These are phyloP conservation scores for Suhomyces atakaporum DNA, from an alignment of 1,139 yeast species.

Conservation along the genomic window DNA sequence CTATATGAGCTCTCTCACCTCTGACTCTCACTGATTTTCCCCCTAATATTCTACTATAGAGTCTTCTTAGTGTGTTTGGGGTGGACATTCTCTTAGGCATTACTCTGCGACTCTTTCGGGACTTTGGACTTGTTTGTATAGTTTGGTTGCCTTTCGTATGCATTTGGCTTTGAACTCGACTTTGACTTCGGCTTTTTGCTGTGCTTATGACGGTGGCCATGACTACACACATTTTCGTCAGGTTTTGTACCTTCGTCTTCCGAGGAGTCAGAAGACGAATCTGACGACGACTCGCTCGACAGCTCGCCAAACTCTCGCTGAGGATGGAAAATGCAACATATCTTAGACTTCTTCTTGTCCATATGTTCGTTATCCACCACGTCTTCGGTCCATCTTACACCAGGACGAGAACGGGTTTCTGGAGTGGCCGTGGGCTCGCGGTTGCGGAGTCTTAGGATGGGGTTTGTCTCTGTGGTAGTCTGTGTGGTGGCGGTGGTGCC, in stretches of 20 bases:
- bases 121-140: conserved; percentile 39
- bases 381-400: conserved; percentile 81
- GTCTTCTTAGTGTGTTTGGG: no score
- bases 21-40: no score
- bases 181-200: conserved; percentile 18
- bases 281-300: conserved; percentile 31
- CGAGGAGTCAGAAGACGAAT: conserved; percentile 37
- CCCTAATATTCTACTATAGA: background rate
- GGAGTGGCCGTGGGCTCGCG: background rate
- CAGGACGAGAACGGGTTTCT: conserved; percentile 28
- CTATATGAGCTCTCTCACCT: background rate
- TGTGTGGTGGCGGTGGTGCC: conserved; percentile 8
- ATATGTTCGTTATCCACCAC: conserved; percentile 87
- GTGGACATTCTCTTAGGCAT: no score
- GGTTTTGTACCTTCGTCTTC: conserved; percentile 12
- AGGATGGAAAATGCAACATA: conserved; percentile 95
- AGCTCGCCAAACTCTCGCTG: conserved; percentile 59
- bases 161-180: conserved; percentile 63
- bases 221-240: conserved; percentile 12
- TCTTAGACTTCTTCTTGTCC: conserved; percentile 85
- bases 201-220: conserved; percentile 12
- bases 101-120: no score
- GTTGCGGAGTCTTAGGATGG: conserved; percentile 19
- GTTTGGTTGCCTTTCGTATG: conserved; percentile 73
- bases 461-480: conserved; percentile 11